Base-by-base conservation (phyloP, 2,329 filamentous ascomycete species). In the Laburnicola sp. region DNA sequence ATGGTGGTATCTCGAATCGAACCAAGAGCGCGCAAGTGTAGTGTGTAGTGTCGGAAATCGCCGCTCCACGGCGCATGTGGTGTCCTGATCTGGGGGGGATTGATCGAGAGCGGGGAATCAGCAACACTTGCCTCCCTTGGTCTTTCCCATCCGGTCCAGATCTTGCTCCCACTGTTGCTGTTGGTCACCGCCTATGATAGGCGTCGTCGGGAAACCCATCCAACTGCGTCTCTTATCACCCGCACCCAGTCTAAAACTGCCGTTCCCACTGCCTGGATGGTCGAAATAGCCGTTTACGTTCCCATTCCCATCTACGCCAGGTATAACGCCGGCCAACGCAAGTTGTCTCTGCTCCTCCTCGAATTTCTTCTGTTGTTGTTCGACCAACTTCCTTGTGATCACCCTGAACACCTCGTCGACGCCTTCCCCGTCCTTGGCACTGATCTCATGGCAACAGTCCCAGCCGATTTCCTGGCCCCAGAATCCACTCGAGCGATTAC, bases 381-480 rank as follows among this genome's bases (percentile, higher is more conserved):
- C 93, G 4, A 87, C 85, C 16, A 87, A 75, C 75, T 96, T 96
- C 64, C 95, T 80, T 6, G 92, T 94, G 39, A 91, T 88, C 25
- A 96, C 90, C 1, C 93, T 83, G 65, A 97, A 97, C 0, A 99
- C 91, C 74, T 97, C 94, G 63, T 97, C 94, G 16, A 99, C 92
- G 16, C 93, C 93, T 77, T 97, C 92, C 50, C 92, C 92, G 65
- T 87, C 91, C 78, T 95, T 93, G 41, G 93, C 92, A 62, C 87
- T 92, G 67, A 99, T 93, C 76, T 99, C 94, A 73, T 97, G 94
- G 72, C 93, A 97, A 57, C 91, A 95, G 66, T 97, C 92, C 92
- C 93, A 97, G 45, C 92, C 91, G 4, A 91, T 86, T 68, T 97
- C 92, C 71, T 94, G 89, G 22, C 87, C 91, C 92, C 92, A 97